Evolutionary conservation across 805 yeast species (phyloP).

Genomic region (Cyberlindnera meyerae): DNA sequence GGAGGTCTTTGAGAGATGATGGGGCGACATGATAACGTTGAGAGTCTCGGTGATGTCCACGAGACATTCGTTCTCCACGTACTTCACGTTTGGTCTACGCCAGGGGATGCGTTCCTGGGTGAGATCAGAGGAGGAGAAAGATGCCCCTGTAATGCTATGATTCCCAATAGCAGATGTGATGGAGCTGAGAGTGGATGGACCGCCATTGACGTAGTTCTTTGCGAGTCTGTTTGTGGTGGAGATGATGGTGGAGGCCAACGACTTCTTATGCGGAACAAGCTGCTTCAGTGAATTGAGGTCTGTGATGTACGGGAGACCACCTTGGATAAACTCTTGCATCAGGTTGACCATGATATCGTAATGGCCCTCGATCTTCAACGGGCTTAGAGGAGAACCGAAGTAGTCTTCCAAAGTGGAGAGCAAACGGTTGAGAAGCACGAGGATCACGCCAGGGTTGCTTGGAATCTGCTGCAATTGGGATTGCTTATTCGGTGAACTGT

Average conservation of each 20-base stretch:
- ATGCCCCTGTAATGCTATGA: neutral
- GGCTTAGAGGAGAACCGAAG: conserved; percentile 50
- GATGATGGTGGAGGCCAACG: conserved; percentile 30
- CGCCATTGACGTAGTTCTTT: conserved; percentile 19
- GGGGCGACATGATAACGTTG: conserved; percentile 42
- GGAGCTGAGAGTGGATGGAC: conserved; percentile 7
- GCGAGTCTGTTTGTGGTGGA: conserved; percentile 32
- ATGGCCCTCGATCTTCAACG: conserved; percentile 59
- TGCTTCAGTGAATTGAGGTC: conserved; percentile 70
- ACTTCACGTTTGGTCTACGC: conserved; percentile 68
- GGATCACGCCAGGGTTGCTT: conserved; percentile 49
- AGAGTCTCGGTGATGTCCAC: conserved; percentile 74
- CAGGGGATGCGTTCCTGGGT: conserved; percentile 52
- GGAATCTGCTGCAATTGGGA: conserved; percentile 3
- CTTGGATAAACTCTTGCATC: conserved; percentile 73
- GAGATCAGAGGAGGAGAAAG: conserved; percentile 21
- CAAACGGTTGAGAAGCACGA: conserved; percentile 46
- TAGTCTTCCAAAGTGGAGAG: conserved; percentile 51
- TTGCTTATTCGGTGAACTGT: too few species aligned
- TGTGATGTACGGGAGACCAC: conserved; percentile 66
- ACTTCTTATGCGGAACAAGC: conserved; percentile 49
- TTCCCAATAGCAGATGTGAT: conserved; percentile 1
- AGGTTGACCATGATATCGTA: conserved; percentile 66
- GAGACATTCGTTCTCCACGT: conserved; percentile 78
- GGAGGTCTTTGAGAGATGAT: conserved; percentile 22